A percentile compares a stretch with the other conserved stretches of the same genome.
Evolutionary conservation across 2,329 filamentous ascomycete species (phyloP).

Genomic region (Thelonectria olida): DNA sequence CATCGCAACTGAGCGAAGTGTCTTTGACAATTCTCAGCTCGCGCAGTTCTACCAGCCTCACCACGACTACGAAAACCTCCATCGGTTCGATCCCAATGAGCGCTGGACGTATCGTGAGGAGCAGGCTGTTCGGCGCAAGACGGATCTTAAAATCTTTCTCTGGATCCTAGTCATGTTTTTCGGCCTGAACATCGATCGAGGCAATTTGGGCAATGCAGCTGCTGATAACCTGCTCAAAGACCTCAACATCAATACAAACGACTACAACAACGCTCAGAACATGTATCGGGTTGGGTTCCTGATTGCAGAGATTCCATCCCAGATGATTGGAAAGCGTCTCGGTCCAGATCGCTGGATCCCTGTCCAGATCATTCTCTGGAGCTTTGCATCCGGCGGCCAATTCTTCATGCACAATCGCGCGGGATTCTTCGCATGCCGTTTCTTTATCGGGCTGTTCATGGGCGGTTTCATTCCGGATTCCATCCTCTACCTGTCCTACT

Average conservation of each 20-base stretch:
- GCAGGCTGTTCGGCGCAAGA: conserved; percentile 47
- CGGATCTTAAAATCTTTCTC: conserved; percentile 40
- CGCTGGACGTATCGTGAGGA: conserved; percentile 51
- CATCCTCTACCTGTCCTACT: conserved; percentile 40
- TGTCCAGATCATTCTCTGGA: conserved; percentile 29
- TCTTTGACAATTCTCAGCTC: conserved; percentile 3
- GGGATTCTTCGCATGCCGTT: conserved; percentile 21
- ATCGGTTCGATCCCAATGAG: conserved; percentile 48
- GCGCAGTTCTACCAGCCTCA: conserved; percentile 10
- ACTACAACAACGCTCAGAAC: conserved; percentile 64
- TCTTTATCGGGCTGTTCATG: conserved; percentile 14
- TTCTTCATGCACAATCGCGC: conserved; percentile 19
- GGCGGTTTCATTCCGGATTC: conserved; percentile 27
- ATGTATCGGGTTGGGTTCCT: conserved; percentile 65
- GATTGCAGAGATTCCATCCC: conserved; percentile 67
- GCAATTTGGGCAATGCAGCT: conserved; percentile 44
- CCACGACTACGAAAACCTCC: conserved; percentile 43
- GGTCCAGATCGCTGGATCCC: conserved; percentile 46
- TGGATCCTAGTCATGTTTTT: conserved; percentile 65
- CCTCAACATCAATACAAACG: conserved; percentile 45
- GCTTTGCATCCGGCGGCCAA: conserved; percentile 1
- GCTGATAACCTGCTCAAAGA: conserved; percentile 53
- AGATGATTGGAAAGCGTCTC: conserved; percentile 65
- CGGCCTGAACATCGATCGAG: conserved; percentile 53
- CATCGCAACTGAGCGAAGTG: conserved; percentile 8